Percentiles rank a stretch among this genome's conserved stretches.
Evolutionary conservation across 1,139 yeast species (phyloP).

Genomic region (Candida glucosophila): DNA sequence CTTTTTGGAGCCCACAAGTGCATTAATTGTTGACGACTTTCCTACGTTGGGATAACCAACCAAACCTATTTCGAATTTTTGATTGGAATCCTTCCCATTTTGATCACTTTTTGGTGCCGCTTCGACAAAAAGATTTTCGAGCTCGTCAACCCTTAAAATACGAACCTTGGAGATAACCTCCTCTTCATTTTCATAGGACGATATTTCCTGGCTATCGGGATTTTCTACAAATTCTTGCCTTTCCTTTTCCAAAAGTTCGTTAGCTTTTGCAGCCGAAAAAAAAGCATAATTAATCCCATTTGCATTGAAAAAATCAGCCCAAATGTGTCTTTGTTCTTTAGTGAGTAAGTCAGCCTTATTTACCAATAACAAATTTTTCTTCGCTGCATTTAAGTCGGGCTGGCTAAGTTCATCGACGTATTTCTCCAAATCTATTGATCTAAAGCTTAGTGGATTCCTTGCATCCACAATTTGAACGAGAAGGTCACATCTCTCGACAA

Average conservation of each 20-base stretch:
- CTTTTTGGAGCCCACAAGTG: conserved; percentile 89
- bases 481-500: conserved; percentile 88
- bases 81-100: conserved; percentile 49
- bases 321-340: conserved; percentile 61
- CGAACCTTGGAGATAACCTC: conserved; percentile 42
- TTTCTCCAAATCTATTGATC: conserved; percentile 80
- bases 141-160: conserved; percentile 74
- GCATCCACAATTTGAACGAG: conserved; percentile 98
- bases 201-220: conserved; percentile 14
- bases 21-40: conserved; percentile 92
- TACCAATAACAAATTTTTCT: conserved; percentile 73
- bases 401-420: conserved; percentile 70
- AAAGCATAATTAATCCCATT: conserved; percentile 77
- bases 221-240: no score
- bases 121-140: conserved; percentile 71
- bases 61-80: conserved; percentile 79
- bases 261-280: conserved; percentile 86
- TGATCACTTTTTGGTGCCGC: conserved; percentile 67
- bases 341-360: conserved; percentile 91
- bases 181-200: conserved; percentile 7
- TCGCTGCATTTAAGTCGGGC: conserved; percentile 37
- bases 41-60: conserved; percentile 98
- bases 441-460: conserved; percentile 81
- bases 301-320: conserved; percentile 77
- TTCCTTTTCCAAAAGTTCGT: conserved; percentile 57